phyloP scores from a whole-genome alignment of 1,139 yeast genomes.

The Yamadazyma oceani region DNA sequence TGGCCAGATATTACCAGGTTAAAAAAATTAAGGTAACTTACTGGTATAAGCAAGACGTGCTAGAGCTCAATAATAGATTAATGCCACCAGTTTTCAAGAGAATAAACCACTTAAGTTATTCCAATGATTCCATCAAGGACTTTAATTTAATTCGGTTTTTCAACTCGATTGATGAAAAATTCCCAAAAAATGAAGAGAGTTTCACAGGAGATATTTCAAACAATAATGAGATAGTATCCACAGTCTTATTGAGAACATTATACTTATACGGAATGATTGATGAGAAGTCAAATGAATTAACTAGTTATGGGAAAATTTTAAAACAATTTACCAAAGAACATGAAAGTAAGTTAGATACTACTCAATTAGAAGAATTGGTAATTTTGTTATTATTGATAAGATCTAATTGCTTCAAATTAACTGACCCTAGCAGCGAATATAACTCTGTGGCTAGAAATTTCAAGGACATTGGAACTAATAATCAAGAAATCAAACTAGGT shows the following conservation, averaged over 20 bases:
- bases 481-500: constrained; percentile 29
- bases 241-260: constrained; percentile 59
- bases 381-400: constrained; percentile 46
- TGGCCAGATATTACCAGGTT: constrained; percentile 84
- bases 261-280: constrained; percentile 57
- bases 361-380: constrained; percentile 35
- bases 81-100: constrained; percentile 38
- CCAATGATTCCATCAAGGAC: constrained; percentile 17
- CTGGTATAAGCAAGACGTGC: constrained; percentile 56
- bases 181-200: constrained; percentile 13
- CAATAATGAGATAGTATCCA: constrained; percentile 57
- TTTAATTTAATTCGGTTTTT: constrained; percentile 40
- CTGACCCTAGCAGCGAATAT: constrained; percentile 31
- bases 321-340: constrained; percentile 28
- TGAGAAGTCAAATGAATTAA: constrained; percentile 39
- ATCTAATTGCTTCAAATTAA: constrained; percentile 29
- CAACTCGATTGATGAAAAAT: constrained; percentile 15
- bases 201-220: constrained; percentile 28
- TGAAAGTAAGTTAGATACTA: constrained; percentile 14
- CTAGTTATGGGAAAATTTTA: constrained; percentile 59
- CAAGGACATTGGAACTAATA: constrained; percentile 24
- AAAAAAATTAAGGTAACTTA: constrained; percentile 59
- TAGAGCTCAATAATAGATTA: constrained; percentile 53
- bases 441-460: constrained; percentile 36
- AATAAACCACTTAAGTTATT: constrained; percentile 35